phyloP scores from a whole-genome alignment of 139 green algal species.

The Yamagishiella unicocca region DNA sequence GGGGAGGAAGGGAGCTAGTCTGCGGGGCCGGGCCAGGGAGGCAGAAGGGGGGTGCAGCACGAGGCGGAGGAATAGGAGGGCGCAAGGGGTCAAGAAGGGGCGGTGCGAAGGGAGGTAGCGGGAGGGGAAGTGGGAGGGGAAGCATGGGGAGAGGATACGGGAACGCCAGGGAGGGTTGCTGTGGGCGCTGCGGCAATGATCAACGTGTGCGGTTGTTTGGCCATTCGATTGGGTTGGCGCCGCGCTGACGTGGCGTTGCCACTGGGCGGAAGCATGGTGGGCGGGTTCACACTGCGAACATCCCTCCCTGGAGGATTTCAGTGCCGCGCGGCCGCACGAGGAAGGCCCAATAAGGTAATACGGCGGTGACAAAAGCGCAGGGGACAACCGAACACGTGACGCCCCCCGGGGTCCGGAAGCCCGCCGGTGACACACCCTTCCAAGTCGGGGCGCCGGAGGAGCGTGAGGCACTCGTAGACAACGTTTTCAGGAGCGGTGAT shows the following conservation, averaged over 20 bases:
- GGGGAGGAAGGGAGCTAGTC: conserved; percentile 13
- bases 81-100: neutral
- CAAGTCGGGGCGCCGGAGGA: conserved; percentile 54
- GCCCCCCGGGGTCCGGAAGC: no score
- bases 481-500: conserved; percentile 42
- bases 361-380: no score
- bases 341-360: no score
- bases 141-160: neutral
- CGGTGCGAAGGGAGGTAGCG: neutral
- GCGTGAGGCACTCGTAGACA: conserved; percentile 53
- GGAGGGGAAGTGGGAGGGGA: neutral
- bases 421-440: neutral
- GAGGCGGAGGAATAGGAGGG: neutral
- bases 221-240: no score
- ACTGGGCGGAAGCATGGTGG: no score
- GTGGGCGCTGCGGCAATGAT: no score
- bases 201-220: neutral
- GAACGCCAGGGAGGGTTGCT: no score
- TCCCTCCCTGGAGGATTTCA: no score
- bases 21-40: neutral
- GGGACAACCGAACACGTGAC: no score
- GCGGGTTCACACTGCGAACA: no score
- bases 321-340: no score
- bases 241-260: no score
- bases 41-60: neutral